Percentiles rank a stretch among this genome's conserved stretches.
Conservation (phyloP, 306 rosid genomes). For the Rosa chinensis region DNA sequence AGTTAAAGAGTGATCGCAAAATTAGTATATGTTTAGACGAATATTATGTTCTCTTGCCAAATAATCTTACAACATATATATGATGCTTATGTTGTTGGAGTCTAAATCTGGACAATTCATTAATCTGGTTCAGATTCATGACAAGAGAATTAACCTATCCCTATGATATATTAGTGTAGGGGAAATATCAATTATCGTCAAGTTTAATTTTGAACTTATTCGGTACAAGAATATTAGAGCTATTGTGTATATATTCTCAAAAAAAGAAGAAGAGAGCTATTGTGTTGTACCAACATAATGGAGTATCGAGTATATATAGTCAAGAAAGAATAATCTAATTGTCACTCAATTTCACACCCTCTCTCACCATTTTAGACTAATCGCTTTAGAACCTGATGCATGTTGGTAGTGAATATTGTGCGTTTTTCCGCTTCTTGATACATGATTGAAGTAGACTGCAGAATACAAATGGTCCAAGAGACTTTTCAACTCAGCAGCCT, state of each 20-base stretch:
- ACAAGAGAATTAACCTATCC: too few relatives aligned
- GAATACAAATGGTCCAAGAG: neutral
- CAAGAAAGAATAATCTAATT: neutral
- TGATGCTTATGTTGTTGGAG: neutral
- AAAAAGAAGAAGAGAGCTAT: neutral
- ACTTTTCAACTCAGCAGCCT: slow-evolving; percentile 9
- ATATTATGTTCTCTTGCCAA: neutral
- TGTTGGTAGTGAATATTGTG: neutral
- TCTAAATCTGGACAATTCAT: too few relatives aligned
- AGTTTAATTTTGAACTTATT: neutral
- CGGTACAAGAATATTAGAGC: neutral
- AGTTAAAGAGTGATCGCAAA: slow-evolving; percentile 31
- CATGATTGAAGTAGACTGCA: slow-evolving; percentile 9
- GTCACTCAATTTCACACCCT: neutral
- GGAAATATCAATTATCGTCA: neutral
- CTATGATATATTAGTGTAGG: too few relatives aligned
- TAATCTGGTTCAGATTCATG: neutral
- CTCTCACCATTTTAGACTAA: neutral
- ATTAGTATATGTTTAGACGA: neutral
- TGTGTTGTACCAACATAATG: neutral
- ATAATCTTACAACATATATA: neutral
- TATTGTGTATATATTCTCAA: neutral
- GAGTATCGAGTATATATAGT: too few relatives aligned
- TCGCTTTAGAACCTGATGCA: neutral
- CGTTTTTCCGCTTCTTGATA: neutral